Evolutionary conservation across 1,284 basidiomycete genomes (phyloP).

Genomic region (Paramarasmius palmivorus): DNA sequence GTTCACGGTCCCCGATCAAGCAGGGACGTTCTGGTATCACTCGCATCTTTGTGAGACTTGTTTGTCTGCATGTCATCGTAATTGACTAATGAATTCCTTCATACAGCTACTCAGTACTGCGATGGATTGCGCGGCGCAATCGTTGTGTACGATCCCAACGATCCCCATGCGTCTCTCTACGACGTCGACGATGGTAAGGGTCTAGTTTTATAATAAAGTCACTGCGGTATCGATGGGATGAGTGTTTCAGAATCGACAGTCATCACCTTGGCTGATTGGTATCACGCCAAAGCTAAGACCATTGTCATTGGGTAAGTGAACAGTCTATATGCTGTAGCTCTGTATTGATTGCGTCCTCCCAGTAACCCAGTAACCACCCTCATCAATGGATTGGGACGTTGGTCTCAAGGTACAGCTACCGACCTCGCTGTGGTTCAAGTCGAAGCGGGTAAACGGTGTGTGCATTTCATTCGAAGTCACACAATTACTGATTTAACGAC

Average conservation of each 20-base stretch:
- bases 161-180: conserved; percentile 41
- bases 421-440: conserved; percentile 32
- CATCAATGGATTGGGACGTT: conserved; percentile 45
- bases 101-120: conserved; percentile 33
- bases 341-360: neutral
- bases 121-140: conserved; percentile 48
- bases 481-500: too few species aligned
- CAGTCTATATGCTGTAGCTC: neutral
- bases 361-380: conserved; percentile 37
- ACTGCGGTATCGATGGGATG: too few species aligned
- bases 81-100: neutral
- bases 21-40: conserved; percentile 47
- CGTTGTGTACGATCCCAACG: conserved; percentile 46
- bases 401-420: neutral
- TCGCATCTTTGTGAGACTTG: conserved; percentile 36
- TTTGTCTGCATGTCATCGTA: neutral
- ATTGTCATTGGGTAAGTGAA: neutral
- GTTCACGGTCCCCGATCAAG: conserved; percentile 32
- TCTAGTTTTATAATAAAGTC: neutral
- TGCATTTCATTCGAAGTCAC: too few species aligned
- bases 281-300: conserved; percentile 17
- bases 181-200: conserved; percentile 44
- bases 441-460: conserved; percentile 1
- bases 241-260: conserved; percentile 23
- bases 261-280: conserved; percentile 35